Base-by-base conservation (phyloP, 2,329 filamentous ascomycete genomes). In the Fusarium burgessii region DNA sequence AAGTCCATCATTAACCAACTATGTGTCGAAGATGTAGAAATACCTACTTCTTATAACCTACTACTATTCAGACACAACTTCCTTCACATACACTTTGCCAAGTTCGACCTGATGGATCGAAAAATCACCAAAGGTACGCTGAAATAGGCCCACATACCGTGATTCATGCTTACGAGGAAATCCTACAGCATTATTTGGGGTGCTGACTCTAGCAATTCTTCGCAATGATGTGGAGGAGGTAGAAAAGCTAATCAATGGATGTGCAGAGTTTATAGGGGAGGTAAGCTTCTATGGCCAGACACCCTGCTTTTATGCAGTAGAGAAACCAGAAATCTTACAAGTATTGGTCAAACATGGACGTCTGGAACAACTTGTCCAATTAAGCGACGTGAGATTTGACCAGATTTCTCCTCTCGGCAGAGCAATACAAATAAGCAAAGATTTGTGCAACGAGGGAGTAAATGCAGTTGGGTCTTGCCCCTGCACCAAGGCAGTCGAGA, bases 1-100 rank as follows among this genome's bases (percentile, higher is more conserved):
- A 1, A 12, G 3, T 13, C 35, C 0, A 18, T 49, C 0, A 1
- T 62, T 5, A 3, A 6, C 2, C 38, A 14, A 4, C 7, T 58
- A 6, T 35, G 18, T 17, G 9, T 25, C 1, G 49, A n/a, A n/a
- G n/a, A n/a, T n/a, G n/a, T n/a, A n/a, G n/a, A n/a, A n/a, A n/a
- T n/a, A n/a, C n/a, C n/a, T n/a, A n/a, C n/a, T n/a, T n/a, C n/a
- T n/a, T n/a, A n/a, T n/a, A n/a, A n/a, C n/a, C n/a, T n/a, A n/a
- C n/a, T n/a, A n/a, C n/a, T n/a, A n/a, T n/a, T n/a, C n/a, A n/a
- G n/a, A n/a, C n/a, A n/a, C n/a, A n/a, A n/a, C n/a, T n/a, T n/a
- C n/a, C n/a, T n/a, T n/a, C n/a, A n/a, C n/a, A n/a, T n/a, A n/a
- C n/a, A n/a, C n/a, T n/a, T 52, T 6, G 7, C 8, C 8, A 11